Percentiles rank a stretch among this genome's conserved stretches.
phyloP scores from a whole-genome alignment of 192 early-diverging fungal genomes.

The Chytriomyces confervae region DNA sequence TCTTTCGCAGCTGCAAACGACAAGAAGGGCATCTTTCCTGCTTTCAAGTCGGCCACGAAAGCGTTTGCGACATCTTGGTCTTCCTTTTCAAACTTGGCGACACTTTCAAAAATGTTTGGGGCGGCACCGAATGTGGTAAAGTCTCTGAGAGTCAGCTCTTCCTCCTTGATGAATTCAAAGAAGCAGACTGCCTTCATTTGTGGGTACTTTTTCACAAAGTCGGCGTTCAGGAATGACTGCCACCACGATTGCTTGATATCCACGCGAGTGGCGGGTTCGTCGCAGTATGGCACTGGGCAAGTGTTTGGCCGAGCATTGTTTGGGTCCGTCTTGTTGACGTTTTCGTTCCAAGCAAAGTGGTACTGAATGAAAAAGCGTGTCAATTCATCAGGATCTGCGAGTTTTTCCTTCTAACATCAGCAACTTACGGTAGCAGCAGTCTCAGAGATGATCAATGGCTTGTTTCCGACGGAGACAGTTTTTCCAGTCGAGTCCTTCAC shows the following conservation, averaged over 20 bases:
- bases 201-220: constrained; percentile 31
- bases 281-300: constrained; percentile 2
- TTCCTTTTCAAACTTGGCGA: neutral
- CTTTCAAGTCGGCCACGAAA: neutral
- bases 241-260: constrained; percentile 41
- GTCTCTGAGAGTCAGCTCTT: constrained; percentile 45
- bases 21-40: constrained; percentile 19
- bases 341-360: constrained; percentile 15
- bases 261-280: neutral
- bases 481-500: constrained; percentile 4
- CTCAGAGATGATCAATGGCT: constrained; percentile 31
- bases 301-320: neutral
- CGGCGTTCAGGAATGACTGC: constrained; percentile 10
- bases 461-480: constrained; percentile 4
- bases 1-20: constrained; percentile 11
- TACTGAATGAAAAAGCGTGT: too few species aligned
- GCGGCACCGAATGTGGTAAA: constrained; percentile 42
- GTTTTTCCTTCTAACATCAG: too few species aligned
- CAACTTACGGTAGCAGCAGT: neutral
- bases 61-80: neutral
- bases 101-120: neutral
- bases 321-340: neutral
- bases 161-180: constrained; percentile 50
- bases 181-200: constrained; percentile 42
- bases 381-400: too few species aligned